phyloP scores from a whole-genome alignment of 306 rosid species.

The Begonia masoniana region DNA sequence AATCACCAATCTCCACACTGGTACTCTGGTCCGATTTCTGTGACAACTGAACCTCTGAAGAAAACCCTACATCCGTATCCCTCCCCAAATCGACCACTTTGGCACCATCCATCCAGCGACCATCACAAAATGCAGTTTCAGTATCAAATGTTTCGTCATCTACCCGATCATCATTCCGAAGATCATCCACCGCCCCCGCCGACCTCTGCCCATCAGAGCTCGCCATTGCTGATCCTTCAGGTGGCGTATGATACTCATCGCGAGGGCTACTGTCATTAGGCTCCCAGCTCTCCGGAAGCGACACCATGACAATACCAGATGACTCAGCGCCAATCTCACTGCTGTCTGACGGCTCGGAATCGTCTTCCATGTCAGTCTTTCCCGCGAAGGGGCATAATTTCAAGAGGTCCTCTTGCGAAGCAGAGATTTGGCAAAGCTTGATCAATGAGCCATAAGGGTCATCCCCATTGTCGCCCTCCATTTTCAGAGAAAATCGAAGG shows the following conservation, averaged over 20 bases:
- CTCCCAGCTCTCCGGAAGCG: conserved; percentile 10
- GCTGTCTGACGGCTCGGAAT: conserved; percentile 3
- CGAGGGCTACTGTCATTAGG: conserved; percentile 5
- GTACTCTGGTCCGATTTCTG: not conserved
- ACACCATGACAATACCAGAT: conserved; percentile 10
- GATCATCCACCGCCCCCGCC: not conserved
- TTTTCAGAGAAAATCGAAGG: not conserved
- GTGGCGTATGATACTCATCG: conserved; percentile 5
- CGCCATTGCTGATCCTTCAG: conserved; percentile 3
- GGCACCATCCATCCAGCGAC: not conserved
- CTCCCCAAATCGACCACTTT: conserved; percentile 2
- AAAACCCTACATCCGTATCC: not conserved
- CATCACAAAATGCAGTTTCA: not conserved
- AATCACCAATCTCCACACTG: not conserved
- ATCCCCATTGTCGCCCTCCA: not conserved
- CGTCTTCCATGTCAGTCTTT: not conserved
- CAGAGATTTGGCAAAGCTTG: not conserved
- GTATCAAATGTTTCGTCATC: not conserved
- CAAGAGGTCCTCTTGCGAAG: not conserved
- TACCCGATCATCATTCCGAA: not conserved
- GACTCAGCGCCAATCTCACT: not conserved
- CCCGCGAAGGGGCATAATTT: conserved; percentile 1
- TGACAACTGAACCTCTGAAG: not conserved
- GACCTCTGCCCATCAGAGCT: conserved; percentile 2
- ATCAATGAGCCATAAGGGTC: not conserved